A percentile compares a stretch with the other conserved stretches of the same genome.
Evolutionary conservation across 106 monocot species (phyloP).

Genomic region (Hemerocallis citrina): DNA sequence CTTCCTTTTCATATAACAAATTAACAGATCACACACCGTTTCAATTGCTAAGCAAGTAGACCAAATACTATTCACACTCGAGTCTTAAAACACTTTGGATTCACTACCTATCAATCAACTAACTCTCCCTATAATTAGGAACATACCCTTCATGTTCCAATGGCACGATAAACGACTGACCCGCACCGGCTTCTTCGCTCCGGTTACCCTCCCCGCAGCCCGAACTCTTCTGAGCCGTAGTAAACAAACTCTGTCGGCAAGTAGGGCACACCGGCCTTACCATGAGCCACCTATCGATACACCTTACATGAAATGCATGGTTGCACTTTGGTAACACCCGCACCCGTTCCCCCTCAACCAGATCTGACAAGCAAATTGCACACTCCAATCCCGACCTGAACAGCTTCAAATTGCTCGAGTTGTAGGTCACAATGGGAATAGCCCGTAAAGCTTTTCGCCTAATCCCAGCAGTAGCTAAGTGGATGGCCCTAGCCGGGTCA

Average conservation of each 20-base stretch:
- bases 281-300: conserved; percentile 60
- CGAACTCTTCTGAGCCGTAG: conserved; percentile 11
- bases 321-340: conserved; percentile 54
- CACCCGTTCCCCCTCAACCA: conserved; percentile 32
- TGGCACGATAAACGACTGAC: conserved; percentile 18
- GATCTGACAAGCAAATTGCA: conserved; percentile 55
- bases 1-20: too few species aligned
- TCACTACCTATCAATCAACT: too few species aligned
- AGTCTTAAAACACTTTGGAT: too few species aligned
- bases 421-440: conserved; percentile 32
- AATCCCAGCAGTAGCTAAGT: conserved; percentile 20
- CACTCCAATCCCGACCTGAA: conserved; percentile 36
- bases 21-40: too few species aligned
- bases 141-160: conserved; percentile 32
- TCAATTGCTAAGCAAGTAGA: too few species aligned
- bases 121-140: not conserved
- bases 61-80: too few species aligned
- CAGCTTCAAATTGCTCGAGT: conserved; percentile 21
- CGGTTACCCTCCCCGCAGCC: conserved; percentile 12
- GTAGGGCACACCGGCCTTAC: conserved; percentile 35
- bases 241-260: conserved; percentile 28
- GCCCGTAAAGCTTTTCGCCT: conserved; percentile 32
- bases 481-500: not conserved
- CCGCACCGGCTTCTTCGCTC: not conserved
- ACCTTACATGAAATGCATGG: conserved; percentile 59